phyloP scores from a whole-genome alignment of 2,329 filamentous ascomycete species.

The Alternaria triticimaculans region DNA sequence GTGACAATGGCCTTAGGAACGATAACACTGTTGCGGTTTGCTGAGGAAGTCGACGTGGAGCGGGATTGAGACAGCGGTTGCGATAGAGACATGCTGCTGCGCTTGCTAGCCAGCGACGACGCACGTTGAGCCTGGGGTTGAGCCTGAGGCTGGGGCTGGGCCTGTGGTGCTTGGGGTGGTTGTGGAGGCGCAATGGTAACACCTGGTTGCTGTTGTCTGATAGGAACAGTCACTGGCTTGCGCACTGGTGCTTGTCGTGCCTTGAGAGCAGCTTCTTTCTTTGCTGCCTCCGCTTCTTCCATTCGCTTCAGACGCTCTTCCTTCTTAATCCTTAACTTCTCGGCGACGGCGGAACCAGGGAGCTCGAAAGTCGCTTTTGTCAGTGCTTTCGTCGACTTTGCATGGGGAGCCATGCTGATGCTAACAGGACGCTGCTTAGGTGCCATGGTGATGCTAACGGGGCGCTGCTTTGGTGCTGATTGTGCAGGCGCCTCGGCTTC shows the following conservation, averaged over 20 bases:
- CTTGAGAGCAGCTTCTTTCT: slow-evolving; percentile 47
- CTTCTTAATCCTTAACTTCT: slow-evolving; percentile 38
- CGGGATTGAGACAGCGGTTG: slow-evolving; percentile 24
- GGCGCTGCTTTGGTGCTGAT: slow-evolving; percentile 6
- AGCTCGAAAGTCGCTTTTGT: slow-evolving; percentile 60
- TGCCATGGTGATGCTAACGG: slow-evolving; percentile 37
- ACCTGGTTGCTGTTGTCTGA: slow-evolving; percentile 50
- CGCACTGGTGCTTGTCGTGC: slow-evolving; percentile 46
- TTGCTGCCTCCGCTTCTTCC: slow-evolving; percentile 43
- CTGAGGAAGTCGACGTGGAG: slow-evolving; percentile 30
- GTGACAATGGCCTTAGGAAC: slow-evolving; percentile 34
- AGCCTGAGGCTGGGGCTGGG: not conserved
- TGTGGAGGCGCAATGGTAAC: slow-evolving; percentile 23
- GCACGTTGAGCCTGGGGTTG: slow-evolving; percentile 15
- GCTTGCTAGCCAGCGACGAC: slow-evolving; percentile 28
- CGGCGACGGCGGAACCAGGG: slow-evolving; percentile 60
- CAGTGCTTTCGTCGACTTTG: slow-evolving; percentile 59
- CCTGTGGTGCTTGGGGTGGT: slow-evolving; percentile 8
- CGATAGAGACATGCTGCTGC: slow-evolving; percentile 28
- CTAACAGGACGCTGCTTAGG: slow-evolving; percentile 10
- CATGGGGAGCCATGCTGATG: slow-evolving; percentile 41
- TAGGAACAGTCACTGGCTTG: slow-evolving; percentile 56
- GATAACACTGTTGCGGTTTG: slow-evolving; percentile 35
- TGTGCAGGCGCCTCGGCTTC: slow-evolving; percentile 23
- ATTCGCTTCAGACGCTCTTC: slow-evolving; percentile 46